Percentiles rank a stretch among this genome's conserved stretches.
Evolutionary conservation across 2,329 filamentous ascomycete genomes (phyloP).

Genomic region (Fusarium robinianum): DNA sequence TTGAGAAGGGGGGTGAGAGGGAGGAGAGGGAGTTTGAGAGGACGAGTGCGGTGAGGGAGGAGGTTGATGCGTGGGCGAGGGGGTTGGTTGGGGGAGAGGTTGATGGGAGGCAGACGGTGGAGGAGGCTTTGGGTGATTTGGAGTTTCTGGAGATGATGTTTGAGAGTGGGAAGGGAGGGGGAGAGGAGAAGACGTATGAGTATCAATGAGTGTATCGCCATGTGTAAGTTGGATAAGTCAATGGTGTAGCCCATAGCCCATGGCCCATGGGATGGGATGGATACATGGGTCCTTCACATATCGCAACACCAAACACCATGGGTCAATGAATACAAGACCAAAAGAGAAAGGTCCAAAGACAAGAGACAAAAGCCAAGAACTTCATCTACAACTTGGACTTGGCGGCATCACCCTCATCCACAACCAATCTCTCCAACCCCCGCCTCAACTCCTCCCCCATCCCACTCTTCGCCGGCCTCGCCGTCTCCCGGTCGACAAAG

Average conservation of each 20-base stretch:
- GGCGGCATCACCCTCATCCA: constrained; percentile 26
- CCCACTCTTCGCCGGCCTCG: constrained; percentile 67
- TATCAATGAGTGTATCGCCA: constrained; percentile 40
- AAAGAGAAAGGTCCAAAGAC: no score
- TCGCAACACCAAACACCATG: not conserved
- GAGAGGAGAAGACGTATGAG: constrained; percentile 47
- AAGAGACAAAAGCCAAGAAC: not conserved
- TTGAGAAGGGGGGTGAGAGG: constrained; percentile 40
- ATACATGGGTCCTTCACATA: no score
- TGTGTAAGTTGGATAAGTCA: constrained; percentile 1
- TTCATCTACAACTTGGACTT: constrained; percentile 21
- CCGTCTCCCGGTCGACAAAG: constrained; percentile 76
- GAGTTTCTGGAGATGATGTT: constrained; percentile 61
- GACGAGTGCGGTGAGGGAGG: constrained; percentile 59
- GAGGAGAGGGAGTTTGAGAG: constrained; percentile 51
- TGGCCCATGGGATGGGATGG: not conserved
- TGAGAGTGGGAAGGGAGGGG: constrained; percentile 51
- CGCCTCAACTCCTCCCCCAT: constrained; percentile 64
- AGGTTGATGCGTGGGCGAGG: constrained; percentile 65
- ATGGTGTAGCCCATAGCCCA: not conserved
- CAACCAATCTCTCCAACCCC: constrained; percentile 62
- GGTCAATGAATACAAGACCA: not conserved
- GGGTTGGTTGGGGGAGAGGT: constrained; percentile 52
- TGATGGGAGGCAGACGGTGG: constrained; percentile 57
- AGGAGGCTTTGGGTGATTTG: constrained; percentile 64